Base-by-base conservation (phyloP, 768 basidiomycete species). In the Amanita brunnescens region DNA sequence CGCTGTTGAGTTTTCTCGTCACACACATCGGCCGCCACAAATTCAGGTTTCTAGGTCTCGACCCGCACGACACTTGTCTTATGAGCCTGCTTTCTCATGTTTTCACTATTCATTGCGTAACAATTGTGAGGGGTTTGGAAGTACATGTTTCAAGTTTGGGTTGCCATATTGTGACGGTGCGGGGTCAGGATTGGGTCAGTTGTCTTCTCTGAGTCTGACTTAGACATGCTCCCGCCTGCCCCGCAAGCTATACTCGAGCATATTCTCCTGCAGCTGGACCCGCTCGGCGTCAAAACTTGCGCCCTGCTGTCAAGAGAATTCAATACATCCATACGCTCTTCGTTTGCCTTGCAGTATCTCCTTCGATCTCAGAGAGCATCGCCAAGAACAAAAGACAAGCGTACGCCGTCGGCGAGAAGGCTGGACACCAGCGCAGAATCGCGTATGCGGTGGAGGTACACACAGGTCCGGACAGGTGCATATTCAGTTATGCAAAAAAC, bases 371-470 rank as follows among this genome's bases (percentile, higher is more conserved):
- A 96, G 93, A 95, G 83, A 91, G 89, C 75, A 84, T 97, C 65
- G 90, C 91, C 52, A 96, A 96, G 85, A 96, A 97, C 83, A 89
- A 80, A 73, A 84, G 94, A 64, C 95, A 98, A 77, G 83, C 95
- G 23, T 97, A 98, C 73, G 76, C 94, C 61, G 96, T 98, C 66
- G 88, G 84, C 70, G 87, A 89, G 73, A 96, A 97, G 75, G 96
- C 96, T 54, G 96, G 96, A 61, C 92, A 98, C 78, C 95, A 99
- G 85, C 55, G 95, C 96, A 56, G 95, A 97, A 72, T 98, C 95
- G 96, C 89, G 95, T 99, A 57, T 91, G 91, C 66, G 96, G 96
- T 67, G 88, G 90, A 66, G 96, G 96, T 70, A 98, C 96, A 61
- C 91, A 95, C 77, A 89, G 96, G 60, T 94, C 96, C 51, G 96